These are phyloP conservation scores for Triticum timopheevii DNA, from an alignment of 176 grass and related monocot species.

Conservation along the genomic window DNA sequence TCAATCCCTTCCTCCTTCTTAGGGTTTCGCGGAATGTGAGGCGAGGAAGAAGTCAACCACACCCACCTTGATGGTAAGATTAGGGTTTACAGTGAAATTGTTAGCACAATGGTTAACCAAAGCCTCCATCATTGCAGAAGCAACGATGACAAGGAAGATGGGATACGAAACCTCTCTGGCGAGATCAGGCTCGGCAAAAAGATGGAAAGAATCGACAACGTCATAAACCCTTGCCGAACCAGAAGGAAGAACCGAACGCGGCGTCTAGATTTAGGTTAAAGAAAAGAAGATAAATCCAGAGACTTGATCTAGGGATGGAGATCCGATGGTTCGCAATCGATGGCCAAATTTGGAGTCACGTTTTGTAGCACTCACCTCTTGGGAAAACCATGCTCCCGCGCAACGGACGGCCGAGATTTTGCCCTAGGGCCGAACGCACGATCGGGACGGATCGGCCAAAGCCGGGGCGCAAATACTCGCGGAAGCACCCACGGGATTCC, in stretches of 20 bases:
- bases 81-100: too few relatives aligned
- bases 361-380: background rate
- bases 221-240: background rate
- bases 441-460: slow-evolving; percentile 11
- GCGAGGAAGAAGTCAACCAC: too few relatives aligned
- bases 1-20: too few relatives aligned
- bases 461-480: slow-evolving; percentile 40
- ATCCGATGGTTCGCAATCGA: background rate
- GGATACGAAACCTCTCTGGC: background rate
- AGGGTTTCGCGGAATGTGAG: too few relatives aligned
- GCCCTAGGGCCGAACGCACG: background rate
- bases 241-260: background rate
- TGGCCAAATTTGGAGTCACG: background rate
- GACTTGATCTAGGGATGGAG: background rate
- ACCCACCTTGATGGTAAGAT: background rate
- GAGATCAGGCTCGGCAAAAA: background rate
- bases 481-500: slow-evolving; percentile 30
- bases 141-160: background rate
- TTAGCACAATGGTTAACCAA: background rate
- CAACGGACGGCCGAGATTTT: background rate
- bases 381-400: background rate
- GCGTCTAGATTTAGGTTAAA: background rate
- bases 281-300: background rate
- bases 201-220: too few relatives aligned
- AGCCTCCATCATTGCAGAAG: background rate